Evolutionary conservation across 345 rosid species (phyloP).

Genomic region (Lepidium aucheri): DNA sequence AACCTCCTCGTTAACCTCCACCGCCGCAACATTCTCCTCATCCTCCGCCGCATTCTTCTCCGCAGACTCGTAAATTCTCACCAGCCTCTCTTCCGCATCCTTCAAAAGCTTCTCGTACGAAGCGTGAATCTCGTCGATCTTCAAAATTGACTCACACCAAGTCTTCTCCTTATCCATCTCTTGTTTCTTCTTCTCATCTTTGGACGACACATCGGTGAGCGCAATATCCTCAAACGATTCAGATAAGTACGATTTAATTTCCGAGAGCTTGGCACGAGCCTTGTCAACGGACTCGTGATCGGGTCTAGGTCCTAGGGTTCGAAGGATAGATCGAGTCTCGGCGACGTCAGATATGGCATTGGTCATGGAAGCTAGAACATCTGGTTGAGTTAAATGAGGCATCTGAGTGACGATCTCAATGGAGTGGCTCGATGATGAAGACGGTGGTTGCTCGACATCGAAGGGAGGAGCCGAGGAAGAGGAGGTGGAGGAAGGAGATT

Average conservation of each 20-base stretch:
- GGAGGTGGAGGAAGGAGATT: slow-evolving; percentile 32
- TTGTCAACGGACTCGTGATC: slow-evolving; percentile 81
- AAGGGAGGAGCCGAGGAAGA: slow-evolving; percentile 17
- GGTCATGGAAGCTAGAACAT: slow-evolving; percentile 66
- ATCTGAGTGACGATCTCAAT: slow-evolving; percentile 39
- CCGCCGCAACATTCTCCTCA: slow-evolving; percentile 13
- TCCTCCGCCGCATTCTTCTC: slow-evolving; percentile 22
- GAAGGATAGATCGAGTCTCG: slow-evolving; percentile 76
- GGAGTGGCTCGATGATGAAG: not conserved
- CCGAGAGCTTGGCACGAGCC: slow-evolving; percentile 53
- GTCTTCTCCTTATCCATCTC: slow-evolving; percentile 55
- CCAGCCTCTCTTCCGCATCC: slow-evolving; percentile 69
- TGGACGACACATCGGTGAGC: slow-evolving; percentile 39
- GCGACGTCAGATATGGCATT: slow-evolving; percentile 64
- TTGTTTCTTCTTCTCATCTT: slow-evolving; percentile 44
- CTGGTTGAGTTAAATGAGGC: slow-evolving; percentile 59
- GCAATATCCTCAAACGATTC: slow-evolving; percentile 68
- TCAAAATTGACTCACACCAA: slow-evolving; percentile 42
- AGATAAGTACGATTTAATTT: slow-evolving; percentile 44
- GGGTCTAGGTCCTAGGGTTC: slow-evolving; percentile 81
- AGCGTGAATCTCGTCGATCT: slow-evolving; percentile 76
- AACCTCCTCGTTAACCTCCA: slow-evolving; percentile 48
- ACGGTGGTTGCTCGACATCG: slow-evolving; percentile 30
- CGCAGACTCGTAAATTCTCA: slow-evolving; percentile 51
- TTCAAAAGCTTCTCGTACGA: slow-evolving; percentile 66